Evolutionary conservation across 2,329 filamentous ascomycete genomes (phyloP), one percentile per base, ranked within the genome.

Genomic region (Plenodomus lindquistii): DNA sequence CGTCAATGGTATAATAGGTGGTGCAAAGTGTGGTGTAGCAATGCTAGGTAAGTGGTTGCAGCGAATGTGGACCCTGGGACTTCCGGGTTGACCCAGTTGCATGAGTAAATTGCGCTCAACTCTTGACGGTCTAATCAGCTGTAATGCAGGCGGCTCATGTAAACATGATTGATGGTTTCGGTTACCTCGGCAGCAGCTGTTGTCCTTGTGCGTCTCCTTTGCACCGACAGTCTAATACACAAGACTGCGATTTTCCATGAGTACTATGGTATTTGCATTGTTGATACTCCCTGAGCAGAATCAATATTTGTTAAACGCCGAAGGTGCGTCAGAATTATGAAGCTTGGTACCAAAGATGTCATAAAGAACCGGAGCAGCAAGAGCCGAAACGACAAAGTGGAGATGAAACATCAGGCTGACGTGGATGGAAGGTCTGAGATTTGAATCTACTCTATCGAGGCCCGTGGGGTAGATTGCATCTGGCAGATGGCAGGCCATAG

Each of bases 1-100:
- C 41, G 48, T 48, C 51, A 47, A 35, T 34, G 18, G 36, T n/a
- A 31, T n/a, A 19, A 17, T 16, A 35, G 20, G 34, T 44, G 24
- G 42, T 44, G 37, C 40, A 38, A 37, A 43, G 44, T 44, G 40
- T 47, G 29, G 36, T 36, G 22, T 51, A 41, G 21, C 19, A 27
- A 27, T 22, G 13, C n/a, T 17, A 3, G 15, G 37, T 41, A 38
- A 38, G 27, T 31, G 27, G 15, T 4, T 31, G 27, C 27, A 31
- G 27, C 6, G 9, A 46, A 21, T 36, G 34, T 47, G 44, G 47
- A 36, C 15, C 37, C 31, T 44, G 37, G 11, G 19, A 17, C 19
- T 19, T 11, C 15, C 34, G 2, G 29, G 34, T 27, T 27, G 22
- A 20, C 22, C 17, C 21, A 21, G 20, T 20, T 40, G 21, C 27